Evolutionary conservation across 768 basidiomycete genomes (phyloP), one percentile per base, ranked within the genome.

Genomic region (Auricularia auricula-judae): DNA sequence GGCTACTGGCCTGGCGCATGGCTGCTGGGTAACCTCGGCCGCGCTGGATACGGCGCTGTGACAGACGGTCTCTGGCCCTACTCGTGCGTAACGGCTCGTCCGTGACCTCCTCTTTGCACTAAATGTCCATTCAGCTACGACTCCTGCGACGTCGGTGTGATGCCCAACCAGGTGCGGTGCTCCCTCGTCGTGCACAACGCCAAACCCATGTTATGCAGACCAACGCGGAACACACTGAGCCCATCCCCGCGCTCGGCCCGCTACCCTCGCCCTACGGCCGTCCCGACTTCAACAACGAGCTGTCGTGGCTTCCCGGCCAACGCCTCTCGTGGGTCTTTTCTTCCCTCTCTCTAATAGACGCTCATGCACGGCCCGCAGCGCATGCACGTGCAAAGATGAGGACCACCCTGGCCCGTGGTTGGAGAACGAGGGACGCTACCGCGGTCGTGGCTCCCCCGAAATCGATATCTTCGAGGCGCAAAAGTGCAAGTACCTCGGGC

Each of bases 231-330:
- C 67, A 72, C 10, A 77, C 75, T 7, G 10, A n/a, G 92, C 93
- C 53, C 3, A 71, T 76, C n/a, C n/a, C 53, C 11, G 53, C 53
- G 8, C 7, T n/a, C 11, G 29, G n/a, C 8, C 53, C 53, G 10
- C 53, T 0, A 84, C 85, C 29, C 78, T 80, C 7, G 53, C 66
- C 12, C 71, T 66, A 18, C 87, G 85, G 36, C 67, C 64, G 23
- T 62, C 67, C 65, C 4, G 81, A 80, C 71, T 83, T 85, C 69
- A 82, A 88, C 69, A 76, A 71, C 63, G 78, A 82, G 62, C 75
- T 96, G 35, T 89, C 87, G 47, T 93, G 85, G 81, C 76, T 93
- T 10, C 80, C 81, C 39, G 93, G 92, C 0, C 92, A 94, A 69
- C 78, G 86, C 86, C 3, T 87, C 12, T 42, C 39, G 86, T 88